Conservation (phyloP, 768 basidiomycete species). For the Kwoniella europaea region DNA sequence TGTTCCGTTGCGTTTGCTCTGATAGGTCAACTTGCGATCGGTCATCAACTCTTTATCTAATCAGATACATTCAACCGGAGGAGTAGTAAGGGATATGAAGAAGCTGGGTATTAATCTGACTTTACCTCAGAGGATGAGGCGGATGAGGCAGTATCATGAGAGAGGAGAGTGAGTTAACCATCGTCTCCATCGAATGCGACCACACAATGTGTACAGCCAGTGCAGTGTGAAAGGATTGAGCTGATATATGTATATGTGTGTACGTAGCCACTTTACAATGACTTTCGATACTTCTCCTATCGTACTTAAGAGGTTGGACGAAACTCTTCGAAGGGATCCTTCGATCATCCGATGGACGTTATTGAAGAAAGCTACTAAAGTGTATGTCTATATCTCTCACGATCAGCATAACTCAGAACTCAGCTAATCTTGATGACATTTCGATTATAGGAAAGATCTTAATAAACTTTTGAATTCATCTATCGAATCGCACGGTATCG, state of each 20-base stretch:
- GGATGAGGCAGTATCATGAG: conserved; percentile 55
- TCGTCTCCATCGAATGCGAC: too few relatives aligned
- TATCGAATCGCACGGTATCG: conserved; percentile 19
- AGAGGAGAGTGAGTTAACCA: conserved; percentile 54
- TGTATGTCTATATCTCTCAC: conserved; percentile 38
- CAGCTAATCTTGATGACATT: neutral
- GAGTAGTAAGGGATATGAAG: conserved; percentile 53
- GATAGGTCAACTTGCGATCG: conserved; percentile 51
- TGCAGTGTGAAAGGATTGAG: too few relatives aligned
- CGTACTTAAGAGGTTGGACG: conserved; percentile 45
- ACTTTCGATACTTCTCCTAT: conserved; percentile 55
- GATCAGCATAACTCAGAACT: neutral
- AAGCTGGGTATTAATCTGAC: conserved; percentile 50
- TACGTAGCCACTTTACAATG: conserved; percentile 53
- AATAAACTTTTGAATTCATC: conserved; percentile 23
- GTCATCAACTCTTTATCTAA: conserved; percentile 47
- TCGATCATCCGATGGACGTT: conserved; percentile 49
- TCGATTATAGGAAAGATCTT: conserved; percentile 19
- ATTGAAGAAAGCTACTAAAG: conserved; percentile 49
- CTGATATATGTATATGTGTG: neutral
- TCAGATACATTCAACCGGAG: conserved; percentile 49
- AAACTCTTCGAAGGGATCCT: conserved; percentile 52
- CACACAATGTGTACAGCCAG: too few relatives aligned
- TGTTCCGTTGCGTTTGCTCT: too few relatives aligned
- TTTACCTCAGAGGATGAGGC: conserved; percentile 51